These are phyloP conservation scores for Blastobotrys muscicola DNA, from an alignment of 805 yeast genomes.

Conservation along the genomic window DNA sequence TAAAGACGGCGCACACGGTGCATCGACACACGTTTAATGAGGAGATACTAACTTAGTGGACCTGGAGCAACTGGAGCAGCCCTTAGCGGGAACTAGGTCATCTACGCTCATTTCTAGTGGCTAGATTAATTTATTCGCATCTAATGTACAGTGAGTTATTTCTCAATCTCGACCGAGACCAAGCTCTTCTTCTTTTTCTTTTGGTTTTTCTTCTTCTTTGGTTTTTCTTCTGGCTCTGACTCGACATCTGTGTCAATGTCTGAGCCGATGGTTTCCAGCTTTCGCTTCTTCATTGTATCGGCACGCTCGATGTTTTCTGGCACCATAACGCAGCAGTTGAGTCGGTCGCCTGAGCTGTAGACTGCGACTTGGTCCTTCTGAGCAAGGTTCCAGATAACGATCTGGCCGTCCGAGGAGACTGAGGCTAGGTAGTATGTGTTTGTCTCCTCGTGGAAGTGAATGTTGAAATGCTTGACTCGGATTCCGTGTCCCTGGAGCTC, in stretches of 20 bases:
- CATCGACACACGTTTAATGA: no score
- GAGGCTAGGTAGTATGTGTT: constrained; percentile 53
- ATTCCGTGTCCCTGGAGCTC: constrained; percentile 61
- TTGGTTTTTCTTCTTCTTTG: constrained; percentile 7
- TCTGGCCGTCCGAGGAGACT: constrained; percentile 86
- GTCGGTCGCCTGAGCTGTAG: constrained; percentile 81
- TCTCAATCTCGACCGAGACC: neutral
- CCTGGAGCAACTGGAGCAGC: constrained; percentile 1
- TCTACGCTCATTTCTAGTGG: neutral
- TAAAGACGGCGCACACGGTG: no score
- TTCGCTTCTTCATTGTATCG: constrained; percentile 58
- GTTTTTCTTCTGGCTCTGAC: constrained; percentile 15
- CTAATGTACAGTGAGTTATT: neutral
- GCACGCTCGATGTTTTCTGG: constrained; percentile 71
- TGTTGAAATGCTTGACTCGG: constrained; percentile 71
- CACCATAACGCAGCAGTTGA: constrained; percentile 68
- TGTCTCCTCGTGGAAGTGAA: constrained; percentile 25
- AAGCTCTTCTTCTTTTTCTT: constrained; percentile 13
- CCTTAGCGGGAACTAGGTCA: neutral
- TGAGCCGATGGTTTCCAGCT: constrained; percentile 37
- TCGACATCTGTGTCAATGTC: constrained; percentile 22
- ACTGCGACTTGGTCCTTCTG: constrained; percentile 76
- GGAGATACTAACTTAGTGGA: neutral
- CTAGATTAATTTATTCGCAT: neutral
- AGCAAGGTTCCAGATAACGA: constrained; percentile 78